Base-by-base conservation (phyloP, 768 basidiomycete genomes). In the Paxillus involutus region DNA sequence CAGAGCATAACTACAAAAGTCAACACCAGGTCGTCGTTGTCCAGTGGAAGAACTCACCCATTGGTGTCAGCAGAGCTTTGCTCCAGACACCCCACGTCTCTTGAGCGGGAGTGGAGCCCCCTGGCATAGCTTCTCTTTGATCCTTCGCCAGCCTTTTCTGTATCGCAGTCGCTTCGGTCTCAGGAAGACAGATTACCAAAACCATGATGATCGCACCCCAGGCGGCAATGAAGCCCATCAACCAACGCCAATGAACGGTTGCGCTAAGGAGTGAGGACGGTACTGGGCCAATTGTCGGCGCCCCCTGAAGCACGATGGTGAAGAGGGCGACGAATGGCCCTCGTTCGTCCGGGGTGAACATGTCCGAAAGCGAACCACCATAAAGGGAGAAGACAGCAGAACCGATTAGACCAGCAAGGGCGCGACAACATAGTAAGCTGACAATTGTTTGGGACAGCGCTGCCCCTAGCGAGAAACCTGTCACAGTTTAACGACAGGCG, bases 211-310 rank as follows among this genome's bases (percentile, higher is more conserved):
- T 48, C 4, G 57, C 55, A 17, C 50, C 60, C 63, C 65, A 64
- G 0, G n/a, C 45, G 29, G 60, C 53, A 7, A 67, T 59, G 12
- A 51, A 56, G 9, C 56, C 65, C 57, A 67, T 59, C 32, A 61
- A n/a, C 59, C 53, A 64, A 11, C 59, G 66, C 65, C 65, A 67
- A 40, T 57, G 52, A 21, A 67, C 49, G 26, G 56, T 33, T n/a
- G 51, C n/a, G 16, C 65, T 59, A 24, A 67, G 58, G 12, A 66
- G 14, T 4, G 65, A 60, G 2, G 63, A 62, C n/a, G 65, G 65
- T 10, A 67, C 65, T 4, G 65, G 61, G 7, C 63, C 65, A 29
- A 67, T 53, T 7, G 65, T 67, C 4, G 60, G 63, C 47, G 63
- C 65, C 35, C 65, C 65, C 53, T 66, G 65, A 9, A 62, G 57